Percentiles rank a stretch among this genome's conserved stretches.
phyloP scores from a whole-genome alignment of 2,329 filamentous ascomycete genomes.

The Pleoardoris graminearum region DNA sequence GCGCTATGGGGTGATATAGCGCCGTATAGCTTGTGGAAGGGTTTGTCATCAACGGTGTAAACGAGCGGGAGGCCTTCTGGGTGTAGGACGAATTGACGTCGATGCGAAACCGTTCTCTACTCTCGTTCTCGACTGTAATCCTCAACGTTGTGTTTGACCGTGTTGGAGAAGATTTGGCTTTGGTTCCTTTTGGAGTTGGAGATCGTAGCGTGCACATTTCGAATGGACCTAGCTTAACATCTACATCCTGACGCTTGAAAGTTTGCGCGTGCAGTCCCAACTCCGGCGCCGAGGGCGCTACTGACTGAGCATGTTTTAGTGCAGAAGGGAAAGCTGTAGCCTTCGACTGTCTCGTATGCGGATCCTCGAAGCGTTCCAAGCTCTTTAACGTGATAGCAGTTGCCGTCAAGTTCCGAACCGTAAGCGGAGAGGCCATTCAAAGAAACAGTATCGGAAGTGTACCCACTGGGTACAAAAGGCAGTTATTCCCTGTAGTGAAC shows the following conservation, averaged over 20 bases:
- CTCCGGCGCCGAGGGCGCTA: constrained; percentile 45
- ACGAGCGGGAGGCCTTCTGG: constrained; percentile 42
- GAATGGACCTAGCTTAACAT: constrained; percentile 70
- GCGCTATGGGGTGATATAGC: constrained; percentile 53
- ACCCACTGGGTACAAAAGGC: not conserved
- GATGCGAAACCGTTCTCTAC: constrained; percentile 68
- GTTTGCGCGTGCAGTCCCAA: constrained; percentile 61
- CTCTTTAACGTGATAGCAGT: constrained; percentile 71
- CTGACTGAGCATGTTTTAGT: constrained; percentile 25
- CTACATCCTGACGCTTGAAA: constrained; percentile 65
- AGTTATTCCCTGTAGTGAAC: too few species aligned
- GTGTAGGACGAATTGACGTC: constrained; percentile 64
- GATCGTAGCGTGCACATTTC: constrained; percentile 63
- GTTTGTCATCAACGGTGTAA: constrained; percentile 46
- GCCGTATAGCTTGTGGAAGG: constrained; percentile 48
- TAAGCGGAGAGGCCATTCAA: constrained; percentile 56
- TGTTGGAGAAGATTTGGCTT: not conserved
- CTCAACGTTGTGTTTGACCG: constrained; percentile 64
- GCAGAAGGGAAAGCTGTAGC: constrained; percentile 38
- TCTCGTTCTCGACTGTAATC: constrained; percentile 68
- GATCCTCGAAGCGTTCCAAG: constrained; percentile 72
- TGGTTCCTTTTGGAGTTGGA: constrained; percentile 44
- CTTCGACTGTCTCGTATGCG: constrained; percentile 47
- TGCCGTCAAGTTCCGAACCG: constrained; percentile 79
- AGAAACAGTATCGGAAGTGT: not conserved